These are phyloP conservation scores for Thraustochytrium sp. DNA, from an alignment of 352 stramenopile species.

Conservation along the genomic window DNA sequence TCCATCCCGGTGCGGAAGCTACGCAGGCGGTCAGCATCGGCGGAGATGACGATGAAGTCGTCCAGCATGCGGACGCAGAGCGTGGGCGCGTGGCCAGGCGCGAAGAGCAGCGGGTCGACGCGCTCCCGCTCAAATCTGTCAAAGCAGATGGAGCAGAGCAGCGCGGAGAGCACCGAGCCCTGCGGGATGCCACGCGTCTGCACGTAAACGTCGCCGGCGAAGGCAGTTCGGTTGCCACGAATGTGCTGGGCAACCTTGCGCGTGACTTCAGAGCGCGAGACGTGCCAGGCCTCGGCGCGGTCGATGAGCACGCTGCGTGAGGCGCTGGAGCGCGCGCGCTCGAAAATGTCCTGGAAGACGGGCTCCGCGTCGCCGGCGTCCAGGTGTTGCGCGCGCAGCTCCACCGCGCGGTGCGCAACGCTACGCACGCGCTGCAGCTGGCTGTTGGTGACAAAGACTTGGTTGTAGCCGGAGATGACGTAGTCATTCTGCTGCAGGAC, in stretches of 20 bases:
- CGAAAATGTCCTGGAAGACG: neutral
- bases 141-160: slow-evolving; percentile 22
- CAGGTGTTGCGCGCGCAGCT: neutral
- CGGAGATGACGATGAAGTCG: neutral
- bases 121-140: neutral
- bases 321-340: neutral
- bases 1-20: neutral
- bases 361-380: neutral
- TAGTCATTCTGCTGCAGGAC: neutral
- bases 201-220: neutral
- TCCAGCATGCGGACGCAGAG: slow-evolving; percentile 19
- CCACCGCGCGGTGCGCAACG: neutral
- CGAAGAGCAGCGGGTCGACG: neutral
- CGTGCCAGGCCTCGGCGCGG: neutral
- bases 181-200: slow-evolving; percentile 19
- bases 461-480: neutral
- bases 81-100: neutral
- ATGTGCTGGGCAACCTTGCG: slow-evolving; percentile 29
- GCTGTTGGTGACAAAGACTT: slow-evolving; percentile 18
- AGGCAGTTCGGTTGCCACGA: neutral
- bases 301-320: neutral
- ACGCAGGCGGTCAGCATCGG: neutral
- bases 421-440: neutral
- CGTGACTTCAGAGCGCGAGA: neutral
- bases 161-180: slow-evolving; percentile 2